Evolutionary conservation across 75 land plant species (phyloP).

Genomic region (Picea glauca): DNA sequence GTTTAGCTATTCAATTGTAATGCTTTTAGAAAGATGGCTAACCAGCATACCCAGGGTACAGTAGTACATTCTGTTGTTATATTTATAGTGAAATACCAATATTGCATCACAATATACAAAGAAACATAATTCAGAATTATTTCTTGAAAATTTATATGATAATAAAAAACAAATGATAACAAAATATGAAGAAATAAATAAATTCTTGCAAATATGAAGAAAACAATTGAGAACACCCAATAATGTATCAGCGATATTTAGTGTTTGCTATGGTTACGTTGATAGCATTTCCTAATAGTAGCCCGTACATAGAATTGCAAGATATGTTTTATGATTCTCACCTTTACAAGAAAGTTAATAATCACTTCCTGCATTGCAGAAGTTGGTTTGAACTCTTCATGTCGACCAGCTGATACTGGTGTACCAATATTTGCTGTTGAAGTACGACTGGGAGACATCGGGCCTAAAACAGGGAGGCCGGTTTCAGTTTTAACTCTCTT

Average conservation of each 20-base stretch:
- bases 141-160: background rate
- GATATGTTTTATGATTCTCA: slow-evolving; percentile 16
- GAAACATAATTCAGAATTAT: background rate
- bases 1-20: too few species aligned
- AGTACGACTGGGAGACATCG: slow-evolving; percentile 90
- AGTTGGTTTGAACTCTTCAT: slow-evolving; percentile 98
- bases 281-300: too few species aligned
- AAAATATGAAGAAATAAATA: background rate
- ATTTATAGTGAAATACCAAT: too few species aligned
- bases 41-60: background rate
- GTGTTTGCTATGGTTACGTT: too few species aligned
- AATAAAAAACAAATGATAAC: background rate
- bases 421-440: slow-evolving; percentile 86
- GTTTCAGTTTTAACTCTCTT: slow-evolving; percentile 87
- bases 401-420: slow-evolving; percentile 76
- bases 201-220: background rate
- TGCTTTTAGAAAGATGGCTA: background rate
- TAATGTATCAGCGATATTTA: too few species aligned
- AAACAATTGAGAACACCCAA: background rate
- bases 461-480: slow-evolving; percentile 73
- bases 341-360: slow-evolving; percentile 94
- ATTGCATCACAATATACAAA: background rate
- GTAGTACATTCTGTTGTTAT: background rate
- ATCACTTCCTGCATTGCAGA: slow-evolving; percentile 99
- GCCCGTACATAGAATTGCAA: too few species aligned